Percentiles rank a stretch among this genome's conserved stretches.
These are phyloP conservation scores for Torulaspora pretoriensis DNA, from an alignment of 1,139 yeast genomes.

Conservation along the genomic window DNA sequence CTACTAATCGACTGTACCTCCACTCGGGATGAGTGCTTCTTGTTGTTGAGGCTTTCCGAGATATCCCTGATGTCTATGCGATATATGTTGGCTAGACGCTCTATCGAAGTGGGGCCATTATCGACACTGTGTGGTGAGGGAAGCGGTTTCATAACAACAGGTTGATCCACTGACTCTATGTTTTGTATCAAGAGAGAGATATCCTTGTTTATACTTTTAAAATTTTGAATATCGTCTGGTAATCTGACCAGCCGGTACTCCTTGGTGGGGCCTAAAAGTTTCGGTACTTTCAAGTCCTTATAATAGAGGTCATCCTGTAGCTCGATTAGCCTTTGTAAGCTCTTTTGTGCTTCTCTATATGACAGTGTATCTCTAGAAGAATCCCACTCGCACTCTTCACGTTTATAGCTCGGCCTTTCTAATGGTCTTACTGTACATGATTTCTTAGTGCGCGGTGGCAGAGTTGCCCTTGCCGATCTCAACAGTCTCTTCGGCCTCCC, in stretches of 20 bases:
- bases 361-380: neutral
- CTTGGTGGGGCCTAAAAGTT: conserved; percentile 19
- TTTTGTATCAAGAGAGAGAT: conserved; percentile 4
- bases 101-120: conserved; percentile 8
- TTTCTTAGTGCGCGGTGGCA: neutral
- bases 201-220: conserved; percentile 14
- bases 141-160: neutral
- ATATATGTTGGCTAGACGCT: conserved; percentile 22
- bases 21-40: conserved; percentile 18
- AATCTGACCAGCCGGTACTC: conserved; percentile 21
- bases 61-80: conserved; percentile 25
- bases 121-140: neutral
- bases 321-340: conserved; percentile 15
- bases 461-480: neutral
- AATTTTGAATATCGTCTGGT: conserved; percentile 23
- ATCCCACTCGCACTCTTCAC: neutral
- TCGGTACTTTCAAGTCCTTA: conserved; percentile 18
- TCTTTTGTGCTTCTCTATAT: conserved; percentile 5
- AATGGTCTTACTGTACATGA: neutral
- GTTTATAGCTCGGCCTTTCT: conserved; percentile 4
- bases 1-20: conserved; percentile 16
- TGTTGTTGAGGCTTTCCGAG: conserved; percentile 19
- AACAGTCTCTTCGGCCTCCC: neutral
- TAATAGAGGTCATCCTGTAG: conserved; percentile 20
- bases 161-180: neutral